These are phyloP conservation scores for Crepidotus sp. DNA, from an alignment of 1,284 basidiomycete genomes.

Conservation along the genomic window DNA sequence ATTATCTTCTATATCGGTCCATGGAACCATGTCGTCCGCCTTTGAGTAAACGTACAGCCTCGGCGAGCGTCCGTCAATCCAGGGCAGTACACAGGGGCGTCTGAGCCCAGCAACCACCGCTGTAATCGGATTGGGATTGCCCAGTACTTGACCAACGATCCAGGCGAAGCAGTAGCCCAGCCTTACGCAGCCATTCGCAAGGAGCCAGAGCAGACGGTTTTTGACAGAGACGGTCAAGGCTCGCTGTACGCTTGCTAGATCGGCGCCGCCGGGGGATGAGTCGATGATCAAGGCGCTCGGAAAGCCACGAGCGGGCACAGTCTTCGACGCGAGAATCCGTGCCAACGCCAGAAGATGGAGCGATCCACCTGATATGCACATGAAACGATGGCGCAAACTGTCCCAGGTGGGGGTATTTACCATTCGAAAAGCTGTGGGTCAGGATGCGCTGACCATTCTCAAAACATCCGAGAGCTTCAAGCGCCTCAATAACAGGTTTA, in stretches of 20 bases:
- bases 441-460: slow-evolving; percentile 31
- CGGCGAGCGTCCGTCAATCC: slow-evolving; percentile 34
- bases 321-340: slow-evolving; percentile 25
- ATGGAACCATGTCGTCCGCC: slow-evolving; percentile 38
- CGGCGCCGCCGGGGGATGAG: slow-evolving; percentile 37
- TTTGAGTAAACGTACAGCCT: slow-evolving; percentile 49
- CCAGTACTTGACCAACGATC: slow-evolving; percentile 14
- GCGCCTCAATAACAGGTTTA: slow-evolving; percentile 32
- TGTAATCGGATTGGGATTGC: slow-evolving; percentile 15
- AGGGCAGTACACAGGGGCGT: slow-evolving; percentile 33
- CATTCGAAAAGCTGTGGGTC: slow-evolving; percentile 49
- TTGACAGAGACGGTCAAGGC: slow-evolving; percentile 35
- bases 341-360: slow-evolving; percentile 33
- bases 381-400: not conserved
- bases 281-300: slow-evolving; percentile 40
- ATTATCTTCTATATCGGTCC: slow-evolving; percentile 35
- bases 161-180: slow-evolving; percentile 19
- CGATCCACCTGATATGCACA: slow-evolving; percentile 34
- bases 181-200: slow-evolving; percentile 21
- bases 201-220: slow-evolving; percentile 27
- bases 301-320: slow-evolving; percentile 10
- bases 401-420: slow-evolving; percentile 23
- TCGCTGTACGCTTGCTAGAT: slow-evolving; percentile 23
- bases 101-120: slow-evolving; percentile 26
- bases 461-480: slow-evolving; percentile 33